Evolutionary conservation across 768 basidiomycete species (phyloP).

Genomic region (Tricholoma furcatifolium): DNA sequence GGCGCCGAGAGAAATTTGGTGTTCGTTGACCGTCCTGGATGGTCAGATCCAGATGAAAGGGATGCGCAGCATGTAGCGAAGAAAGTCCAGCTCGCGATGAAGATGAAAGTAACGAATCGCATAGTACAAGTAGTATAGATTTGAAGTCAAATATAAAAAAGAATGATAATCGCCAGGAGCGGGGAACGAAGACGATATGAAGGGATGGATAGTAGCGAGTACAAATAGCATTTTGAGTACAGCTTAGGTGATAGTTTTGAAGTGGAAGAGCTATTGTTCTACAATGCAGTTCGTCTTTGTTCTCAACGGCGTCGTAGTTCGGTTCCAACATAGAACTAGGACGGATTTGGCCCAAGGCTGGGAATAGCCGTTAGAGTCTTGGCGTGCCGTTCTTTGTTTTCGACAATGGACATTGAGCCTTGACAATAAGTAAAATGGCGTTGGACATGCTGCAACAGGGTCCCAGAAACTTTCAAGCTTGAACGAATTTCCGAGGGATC

Average conservation of each 20-base stretch:
- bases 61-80: conserved; percentile 6
- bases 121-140: not conserved
- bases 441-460: no score
- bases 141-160: not conserved
- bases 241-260: not conserved
- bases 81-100: conserved; percentile 2
- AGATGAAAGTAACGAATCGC: not conserved
- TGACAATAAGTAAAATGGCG: no score
- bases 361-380: not conserved
- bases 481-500: no score
- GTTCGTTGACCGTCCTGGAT: not conserved
- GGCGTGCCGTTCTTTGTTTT: no score
- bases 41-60: not conserved
- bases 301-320: not conserved
- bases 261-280: conserved; percentile 1
- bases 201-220: not conserved
- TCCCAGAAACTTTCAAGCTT: no score
- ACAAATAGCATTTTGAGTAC: not conserved
- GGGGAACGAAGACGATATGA: no score
- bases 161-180: not conserved
- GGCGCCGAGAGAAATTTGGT: not conserved
- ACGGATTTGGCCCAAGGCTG: not conserved
- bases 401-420: no score
- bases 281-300: not conserved
- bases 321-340: not conserved